Conservation (phyloP, 1,139 yeast genomes). For the Candida tropicalis region DNA sequence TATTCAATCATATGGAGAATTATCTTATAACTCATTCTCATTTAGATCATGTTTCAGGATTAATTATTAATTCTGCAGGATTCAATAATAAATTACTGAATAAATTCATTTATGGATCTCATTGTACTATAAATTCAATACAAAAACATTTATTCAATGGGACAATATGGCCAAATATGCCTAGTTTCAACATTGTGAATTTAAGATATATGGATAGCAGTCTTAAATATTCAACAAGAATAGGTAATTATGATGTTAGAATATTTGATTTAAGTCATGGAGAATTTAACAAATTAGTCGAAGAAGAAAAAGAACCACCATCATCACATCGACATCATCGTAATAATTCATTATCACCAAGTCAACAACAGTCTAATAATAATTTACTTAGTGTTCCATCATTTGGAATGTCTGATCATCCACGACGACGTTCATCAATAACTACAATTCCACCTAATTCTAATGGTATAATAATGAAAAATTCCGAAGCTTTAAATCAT, state of each 20-base stretch:
- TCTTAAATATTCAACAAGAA: constrained; percentile 12
- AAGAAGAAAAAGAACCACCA: not conserved
- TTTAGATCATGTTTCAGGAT: constrained; percentile 73
- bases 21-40: constrained; percentile 82
- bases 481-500: constrained; percentile 10
- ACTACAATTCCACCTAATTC: constrained; percentile 15
- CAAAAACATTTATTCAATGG: constrained; percentile 69
- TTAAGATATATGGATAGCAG: constrained; percentile 24
- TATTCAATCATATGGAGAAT: constrained; percentile 41
- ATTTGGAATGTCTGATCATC: constrained; percentile 11
- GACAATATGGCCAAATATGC: constrained; percentile 76
- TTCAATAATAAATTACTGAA: constrained; percentile 25
- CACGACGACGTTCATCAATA: constrained; percentile 18
- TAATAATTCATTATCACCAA: not conserved
- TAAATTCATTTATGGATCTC: constrained; percentile 54
- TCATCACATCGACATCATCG: not conserved
- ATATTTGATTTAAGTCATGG: constrained; percentile 48
- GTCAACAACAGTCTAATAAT: not conserved
- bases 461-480: constrained; percentile 9
- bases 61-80: constrained; percentile 73
- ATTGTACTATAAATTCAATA: constrained; percentile 55
- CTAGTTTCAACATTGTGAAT: constrained; percentile 34
- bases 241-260: constrained; percentile 26
- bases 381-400: not conserved
- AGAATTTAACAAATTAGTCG: constrained; percentile 17